Base-by-base conservation (phyloP, 768 basidiomycete species). In the Mycena rebaudengoi region DNA sequence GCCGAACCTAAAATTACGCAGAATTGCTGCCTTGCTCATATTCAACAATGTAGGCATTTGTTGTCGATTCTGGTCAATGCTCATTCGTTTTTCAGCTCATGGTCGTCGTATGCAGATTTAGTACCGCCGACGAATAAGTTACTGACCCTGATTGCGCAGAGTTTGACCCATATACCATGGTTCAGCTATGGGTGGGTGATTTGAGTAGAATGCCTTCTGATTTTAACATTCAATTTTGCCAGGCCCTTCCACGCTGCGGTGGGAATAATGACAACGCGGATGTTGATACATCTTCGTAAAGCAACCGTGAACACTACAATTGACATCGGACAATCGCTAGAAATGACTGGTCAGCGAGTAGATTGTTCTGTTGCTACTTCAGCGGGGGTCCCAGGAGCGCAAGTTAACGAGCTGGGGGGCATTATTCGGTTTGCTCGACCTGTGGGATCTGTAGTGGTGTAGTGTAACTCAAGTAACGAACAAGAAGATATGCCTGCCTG, bases 181-280 rank as follows among this genome's bases (percentile, higher is more conserved):
- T 84, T 85, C 61, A 81, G 83, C 56, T 83, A 81, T 66, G 78
- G 74, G 79, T 78, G n/a, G 11, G 28, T 21, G 12, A 7, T 33
- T 32, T 33, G 26, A 7, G 6, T 37, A 43, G 5, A 7, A 13
- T 23, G 1, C 20, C 12, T 56, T 7, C 43, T 25, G 33, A 13
- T 23, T 8, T 21, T 20, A 14, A 52, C 2, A 33, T 44, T 14
- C 29, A 20, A 25, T 16, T 20, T 12, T 8, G 4, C 28, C 52
- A 80, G 79, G 11, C 82, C 83, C 7, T 83, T 85, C 60, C 82
- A 83, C 52, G 82, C 81, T 2, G 80, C 82, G 4, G 73, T 82
- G 39, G 83, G 80, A 1, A 83, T 85, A 20, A 70, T 82, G 57
- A 83, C 83, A 23, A 72, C 76, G 2, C 78, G 83, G 12, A 81